Conservation (phyloP, 352 stramenopile genomes). For the Pythium phragmitis region DNA sequence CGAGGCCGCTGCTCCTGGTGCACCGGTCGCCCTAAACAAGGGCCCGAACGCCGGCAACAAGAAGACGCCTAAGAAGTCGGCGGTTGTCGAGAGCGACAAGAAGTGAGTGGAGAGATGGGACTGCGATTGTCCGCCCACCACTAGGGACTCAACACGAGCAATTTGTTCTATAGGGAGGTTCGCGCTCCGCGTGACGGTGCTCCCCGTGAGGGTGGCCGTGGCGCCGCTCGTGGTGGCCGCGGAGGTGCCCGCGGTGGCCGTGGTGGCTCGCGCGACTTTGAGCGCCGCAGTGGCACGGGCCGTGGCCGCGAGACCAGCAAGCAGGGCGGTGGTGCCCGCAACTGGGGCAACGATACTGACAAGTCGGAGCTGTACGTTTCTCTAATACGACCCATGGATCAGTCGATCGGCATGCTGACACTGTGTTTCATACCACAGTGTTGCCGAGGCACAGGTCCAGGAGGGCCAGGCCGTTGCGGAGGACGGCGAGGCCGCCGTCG, state of each 20-base stretch:
- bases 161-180: constrained; percentile 24
- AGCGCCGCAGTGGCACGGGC: constrained; percentile 94
- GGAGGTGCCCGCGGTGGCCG: constrained; percentile 43
- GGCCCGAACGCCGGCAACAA: constrained; percentile 77
- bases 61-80: constrained; percentile 66
- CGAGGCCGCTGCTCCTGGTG: constrained; percentile 40
- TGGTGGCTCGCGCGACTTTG: constrained; percentile 82
- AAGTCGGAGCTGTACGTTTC: constrained; percentile 83
- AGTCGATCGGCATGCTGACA: neutral
- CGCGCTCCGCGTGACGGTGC: constrained; percentile 42
- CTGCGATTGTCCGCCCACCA: neutral
- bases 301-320: constrained; percentile 96
- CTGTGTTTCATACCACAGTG: constrained; percentile 16
- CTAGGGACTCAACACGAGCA: neutral
- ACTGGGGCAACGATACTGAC: constrained; percentile 96
- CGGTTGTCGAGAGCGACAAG: constrained; percentile 38
- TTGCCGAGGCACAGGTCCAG: constrained; percentile 37
- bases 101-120: constrained; percentile 22
- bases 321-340: constrained; percentile 92
- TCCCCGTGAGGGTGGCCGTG: constrained; percentile 45
- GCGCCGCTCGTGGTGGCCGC: constrained; percentile 39
- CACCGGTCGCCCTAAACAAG: constrained; percentile 79
- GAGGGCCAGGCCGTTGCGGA: constrained; percentile 33
- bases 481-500: constrained; percentile 40
- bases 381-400: constrained; percentile 21